Percentiles rank a stretch among this genome's conserved stretches.
These are phyloP conservation scores for Aquilaria yunnanensis DNA, from an alignment of 345 rosid genomes.

Conservation along the genomic window DNA sequence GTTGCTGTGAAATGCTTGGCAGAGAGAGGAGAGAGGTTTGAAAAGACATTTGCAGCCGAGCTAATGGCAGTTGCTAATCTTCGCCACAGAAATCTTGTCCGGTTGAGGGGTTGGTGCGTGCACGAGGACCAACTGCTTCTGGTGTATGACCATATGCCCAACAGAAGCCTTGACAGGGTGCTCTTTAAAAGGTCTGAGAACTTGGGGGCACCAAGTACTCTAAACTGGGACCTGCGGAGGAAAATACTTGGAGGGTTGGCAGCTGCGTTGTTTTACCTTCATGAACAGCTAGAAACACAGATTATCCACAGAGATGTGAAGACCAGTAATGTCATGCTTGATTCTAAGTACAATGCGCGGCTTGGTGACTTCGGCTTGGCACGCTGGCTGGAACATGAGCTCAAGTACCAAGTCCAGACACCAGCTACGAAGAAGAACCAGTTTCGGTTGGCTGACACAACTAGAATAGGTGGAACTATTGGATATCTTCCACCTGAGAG, in stretches of 20 bases:
- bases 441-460: constrained; percentile 65
- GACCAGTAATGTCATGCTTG: constrained; percentile 52
- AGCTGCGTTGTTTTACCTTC: constrained; percentile 49
- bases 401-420: constrained; percentile 34
- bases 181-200: constrained; percentile 13
- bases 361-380: constrained; percentile 62
- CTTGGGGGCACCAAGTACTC: constrained; percentile 25
- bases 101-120: constrained; percentile 45
- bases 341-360: constrained; percentile 48
- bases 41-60: constrained; percentile 30
- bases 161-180: constrained; percentile 47
- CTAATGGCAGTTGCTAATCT: constrained; percentile 28
- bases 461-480: constrained; percentile 57
- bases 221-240: constrained; percentile 48
- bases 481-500: constrained; percentile 62
- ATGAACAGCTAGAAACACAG: constrained; percentile 55
- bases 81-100: constrained; percentile 37
- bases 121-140: constrained; percentile 35
- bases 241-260: constrained; percentile 50
- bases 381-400: constrained; percentile 45
- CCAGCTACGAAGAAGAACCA: constrained; percentile 48
- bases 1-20: constrained; percentile 30
- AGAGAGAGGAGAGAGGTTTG: constrained; percentile 25
- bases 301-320: constrained; percentile 58
- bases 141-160: constrained; percentile 48